A percentile compares a stretch with the other conserved stretches of the same genome.
Conservation (phyloP, 2,329 filamentous ascomycete genomes). For the Stagonosporopsis vannaccii region DNA sequence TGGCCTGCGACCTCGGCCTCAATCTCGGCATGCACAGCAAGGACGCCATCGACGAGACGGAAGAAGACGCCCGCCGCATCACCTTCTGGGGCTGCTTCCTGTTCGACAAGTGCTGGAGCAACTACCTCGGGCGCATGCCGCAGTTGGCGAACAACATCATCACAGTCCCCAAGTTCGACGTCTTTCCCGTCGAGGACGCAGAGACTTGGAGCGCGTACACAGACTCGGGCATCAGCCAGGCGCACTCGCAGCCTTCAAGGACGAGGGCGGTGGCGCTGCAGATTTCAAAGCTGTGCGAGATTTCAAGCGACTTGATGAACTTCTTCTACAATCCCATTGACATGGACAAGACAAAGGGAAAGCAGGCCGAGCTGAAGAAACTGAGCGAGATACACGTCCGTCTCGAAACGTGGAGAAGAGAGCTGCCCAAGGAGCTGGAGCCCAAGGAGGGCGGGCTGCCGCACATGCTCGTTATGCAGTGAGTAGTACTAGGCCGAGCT, state of each 20-base stretch:
- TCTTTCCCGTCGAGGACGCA: slow-evolving; percentile 87
- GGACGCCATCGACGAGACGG: slow-evolving; percentile 73
- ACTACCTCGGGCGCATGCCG: slow-evolving; percentile 90
- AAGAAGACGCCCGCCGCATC: slow-evolving; percentile 86
- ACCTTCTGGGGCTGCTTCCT: slow-evolving; percentile 98
- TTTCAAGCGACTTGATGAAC: slow-evolving; percentile 86
- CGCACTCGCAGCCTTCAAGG: slow-evolving; percentile 78
- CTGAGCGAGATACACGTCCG: slow-evolving; percentile 89
- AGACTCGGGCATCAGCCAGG: slow-evolving; percentile 77
- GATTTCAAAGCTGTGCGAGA: slow-evolving; percentile 84
- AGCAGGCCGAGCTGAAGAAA: slow-evolving; percentile 87
- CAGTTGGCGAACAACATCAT: slow-evolving; percentile 82
- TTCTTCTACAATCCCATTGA: slow-evolving; percentile 88
- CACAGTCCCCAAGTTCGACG: slow-evolving; percentile 86
- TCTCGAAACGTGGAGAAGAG: slow-evolving; percentile 86
- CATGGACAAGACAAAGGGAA: slow-evolving; percentile 69
- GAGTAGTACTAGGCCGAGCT: slow-evolving; percentile 55
- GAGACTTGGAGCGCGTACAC: slow-evolving; percentile 89
- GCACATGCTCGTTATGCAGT: slow-evolving; percentile 86
- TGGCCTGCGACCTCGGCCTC: slow-evolving; percentile 92
- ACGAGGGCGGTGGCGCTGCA: slow-evolving; percentile 77
- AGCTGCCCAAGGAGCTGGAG: slow-evolving; percentile 85
- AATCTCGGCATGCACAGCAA: slow-evolving; percentile 73
- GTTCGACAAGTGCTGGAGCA: slow-evolving; percentile 99
- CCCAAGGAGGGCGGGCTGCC: slow-evolving; percentile 88